A percentile compares a stretch with the other conserved stretches of the same genome.
Evolutionary conservation across 2,329 filamentous ascomycete genomes (phyloP).

Genomic region (Fusarium armeniacum): DNA sequence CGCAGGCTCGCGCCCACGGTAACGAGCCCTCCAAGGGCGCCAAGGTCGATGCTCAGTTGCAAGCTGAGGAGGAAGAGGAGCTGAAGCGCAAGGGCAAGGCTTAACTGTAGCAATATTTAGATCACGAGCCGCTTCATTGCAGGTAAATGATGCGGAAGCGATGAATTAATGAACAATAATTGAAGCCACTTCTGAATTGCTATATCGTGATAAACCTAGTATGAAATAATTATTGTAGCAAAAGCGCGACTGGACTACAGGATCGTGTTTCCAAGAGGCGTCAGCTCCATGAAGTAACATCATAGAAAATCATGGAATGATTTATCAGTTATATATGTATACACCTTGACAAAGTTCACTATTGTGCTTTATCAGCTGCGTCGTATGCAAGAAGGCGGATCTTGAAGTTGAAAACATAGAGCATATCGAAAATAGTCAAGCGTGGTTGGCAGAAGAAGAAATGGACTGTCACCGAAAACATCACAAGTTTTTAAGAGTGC

Average conservation of each 20-base stretch:
- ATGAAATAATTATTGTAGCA: neutral
- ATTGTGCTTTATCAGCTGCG: no score
- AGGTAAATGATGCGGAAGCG: conserved; percentile 15
- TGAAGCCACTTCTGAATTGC: neutral
- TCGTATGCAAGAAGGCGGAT: no score
- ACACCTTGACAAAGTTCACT: no score
- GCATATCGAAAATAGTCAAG: no score
- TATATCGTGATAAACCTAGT: neutral
- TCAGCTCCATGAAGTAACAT: neutral
- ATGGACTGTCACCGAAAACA: neutral
- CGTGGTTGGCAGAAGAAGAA: no score
- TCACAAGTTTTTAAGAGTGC: neutral
- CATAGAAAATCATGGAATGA: neutral
- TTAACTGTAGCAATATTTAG: conserved; percentile 32
- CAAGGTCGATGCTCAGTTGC: conserved; percentile 77
- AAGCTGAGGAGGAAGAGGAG: conserved; percentile 76
- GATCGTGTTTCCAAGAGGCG: neutral
- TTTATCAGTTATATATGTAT: neutral
- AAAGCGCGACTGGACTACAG: neutral
- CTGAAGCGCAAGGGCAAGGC: conserved; percentile 69
- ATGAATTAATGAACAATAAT: conserved; percentile 37
- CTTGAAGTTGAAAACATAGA: neutral
- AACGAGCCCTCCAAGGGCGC: conserved; percentile 81
- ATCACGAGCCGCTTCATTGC: conserved; percentile 18
- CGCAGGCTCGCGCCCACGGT: conserved; percentile 73